These are phyloP conservation scores for Eimeria zaria DNA, from an alignment of 169 alveolate genomes.

Conservation along the genomic window DNA sequence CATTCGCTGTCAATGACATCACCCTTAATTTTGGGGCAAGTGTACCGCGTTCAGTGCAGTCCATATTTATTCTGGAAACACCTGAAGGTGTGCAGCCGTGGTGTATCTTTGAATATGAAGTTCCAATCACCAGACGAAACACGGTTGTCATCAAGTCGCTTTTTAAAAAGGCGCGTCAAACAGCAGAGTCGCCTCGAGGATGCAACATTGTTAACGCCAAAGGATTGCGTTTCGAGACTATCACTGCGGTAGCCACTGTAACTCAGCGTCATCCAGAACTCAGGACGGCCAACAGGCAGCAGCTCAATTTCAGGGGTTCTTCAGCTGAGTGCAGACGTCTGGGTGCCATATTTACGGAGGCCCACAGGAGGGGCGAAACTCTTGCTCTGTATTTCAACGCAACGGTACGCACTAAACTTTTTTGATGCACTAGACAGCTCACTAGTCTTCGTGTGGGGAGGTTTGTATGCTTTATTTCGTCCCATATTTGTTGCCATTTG, in stretches of 20 bases:
- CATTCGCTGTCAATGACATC: constrained; percentile 37
- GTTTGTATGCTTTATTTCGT: not conserved
- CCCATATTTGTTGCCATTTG: not conserved
- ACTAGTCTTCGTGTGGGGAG: not conserved
- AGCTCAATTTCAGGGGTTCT: constrained; percentile 61
- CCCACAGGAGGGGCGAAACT: constrained; percentile 29
- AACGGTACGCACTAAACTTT: constrained; percentile 5
- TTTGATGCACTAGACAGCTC: not conserved
- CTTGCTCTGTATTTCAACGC: constrained; percentile 56
- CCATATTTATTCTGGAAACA: constrained; percentile 60
- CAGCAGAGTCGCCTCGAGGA: constrained; percentile 79
- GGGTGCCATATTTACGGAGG: constrained; percentile 43
- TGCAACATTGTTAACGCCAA: constrained; percentile 74
- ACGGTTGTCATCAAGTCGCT: constrained; percentile 46
- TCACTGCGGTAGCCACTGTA: constrained; percentile 36
- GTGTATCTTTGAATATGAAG: constrained; percentile 73
- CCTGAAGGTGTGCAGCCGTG: constrained; percentile 75
- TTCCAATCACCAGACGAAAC: constrained; percentile 66
- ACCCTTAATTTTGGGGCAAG: constrained; percentile 66
- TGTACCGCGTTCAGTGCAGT: constrained; percentile 52
- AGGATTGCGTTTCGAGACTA: constrained; percentile 64
- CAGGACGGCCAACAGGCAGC: constrained; percentile 67
- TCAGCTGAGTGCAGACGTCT: constrained; percentile 74
- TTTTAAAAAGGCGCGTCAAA: constrained; percentile 38
- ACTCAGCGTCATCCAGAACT: constrained; percentile 41